Conservation (phyloP, 345 rosid species). For the Acer campestre region DNA sequence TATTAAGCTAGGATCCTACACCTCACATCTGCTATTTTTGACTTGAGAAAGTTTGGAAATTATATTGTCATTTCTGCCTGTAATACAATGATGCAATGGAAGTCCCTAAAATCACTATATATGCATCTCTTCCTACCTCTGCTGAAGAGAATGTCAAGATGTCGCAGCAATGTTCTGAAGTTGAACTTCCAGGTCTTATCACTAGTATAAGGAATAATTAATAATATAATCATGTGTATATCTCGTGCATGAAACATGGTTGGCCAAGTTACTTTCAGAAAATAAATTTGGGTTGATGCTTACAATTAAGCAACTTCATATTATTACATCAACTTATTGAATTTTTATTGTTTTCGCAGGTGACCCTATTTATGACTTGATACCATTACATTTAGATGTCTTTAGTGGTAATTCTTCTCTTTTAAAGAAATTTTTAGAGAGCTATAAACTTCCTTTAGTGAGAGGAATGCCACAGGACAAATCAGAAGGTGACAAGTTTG, state of each 20-base stretch:
- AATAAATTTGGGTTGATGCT: neutral
- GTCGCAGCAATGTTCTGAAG: neutral
- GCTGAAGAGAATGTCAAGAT: neutral
- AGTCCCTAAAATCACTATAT: neutral
- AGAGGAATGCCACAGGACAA: slow-evolving; percentile 33
- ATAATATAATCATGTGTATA: neutral
- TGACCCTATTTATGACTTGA: slow-evolving; percentile 75
- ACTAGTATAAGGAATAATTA: neutral
- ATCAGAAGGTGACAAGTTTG: slow-evolving; percentile 39
- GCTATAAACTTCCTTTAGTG: slow-evolving; percentile 71
- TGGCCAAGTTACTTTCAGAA: neutral
- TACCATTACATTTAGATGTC: slow-evolving; percentile 80
- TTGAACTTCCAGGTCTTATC: neutral
- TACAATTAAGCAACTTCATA: neutral
- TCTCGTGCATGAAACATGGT: neutral
- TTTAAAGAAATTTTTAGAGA: slow-evolving; percentile 62
- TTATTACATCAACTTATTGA: slow-evolving; percentile 10
- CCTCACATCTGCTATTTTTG: neutral
- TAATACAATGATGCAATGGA: neutral
- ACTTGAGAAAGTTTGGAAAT: neutral
- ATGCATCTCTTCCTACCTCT: neutral
- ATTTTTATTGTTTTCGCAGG: slow-evolving; percentile 50
- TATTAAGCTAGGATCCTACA: neutral
- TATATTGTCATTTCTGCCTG: neutral
- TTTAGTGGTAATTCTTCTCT: slow-evolving; percentile 75